Conservation (phyloP, 768 basidiomycete genomes). For the Dioszegia aurantiaca region DNA sequence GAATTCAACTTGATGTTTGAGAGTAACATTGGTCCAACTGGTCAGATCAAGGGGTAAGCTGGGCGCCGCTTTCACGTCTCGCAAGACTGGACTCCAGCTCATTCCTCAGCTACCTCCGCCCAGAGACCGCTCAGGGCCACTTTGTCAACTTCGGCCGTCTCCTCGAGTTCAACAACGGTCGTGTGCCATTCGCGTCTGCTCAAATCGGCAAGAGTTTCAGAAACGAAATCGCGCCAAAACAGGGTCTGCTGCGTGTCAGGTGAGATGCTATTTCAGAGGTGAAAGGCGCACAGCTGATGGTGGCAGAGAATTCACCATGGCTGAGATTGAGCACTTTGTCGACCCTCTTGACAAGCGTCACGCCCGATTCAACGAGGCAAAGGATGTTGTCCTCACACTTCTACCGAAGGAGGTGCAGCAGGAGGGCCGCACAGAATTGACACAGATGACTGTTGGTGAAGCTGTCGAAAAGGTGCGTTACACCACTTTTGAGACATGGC, state of each 20-base stretch:
- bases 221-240: slow-evolving; percentile 96
- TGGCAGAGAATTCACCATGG: slow-evolving; percentile 88
- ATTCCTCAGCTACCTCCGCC: slow-evolving; percentile 74
- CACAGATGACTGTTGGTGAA: slow-evolving; percentile 73
- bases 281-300: not conserved
- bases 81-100: not conserved
- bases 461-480: slow-evolving; percentile 65
- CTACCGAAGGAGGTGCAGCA: slow-evolving; percentile 81
- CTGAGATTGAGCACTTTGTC: slow-evolving; percentile 98
- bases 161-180: slow-evolving; percentile 96
- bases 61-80: not conserved
- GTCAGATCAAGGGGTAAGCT: slow-evolving; percentile 85
- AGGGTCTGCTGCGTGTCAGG: slow-evolving; percentile 91
- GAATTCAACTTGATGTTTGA: slow-evolving; percentile 99
- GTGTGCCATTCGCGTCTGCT: slow-evolving; percentile 93
- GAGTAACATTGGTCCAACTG: slow-evolving; percentile 94
- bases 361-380: slow-evolving; percentile 74
- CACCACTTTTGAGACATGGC: not conserved
- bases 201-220: slow-evolving; percentile 95
- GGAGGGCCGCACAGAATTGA: slow-evolving; percentile 66
- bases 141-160: slow-evolving; percentile 97
- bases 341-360: slow-evolving; percentile 91
- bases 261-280: slow-evolving; percentile 19
- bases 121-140: slow-evolving; percentile 97
- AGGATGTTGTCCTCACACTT: slow-evolving; percentile 69